Percentiles rank a stretch among this genome's conserved stretches.
Evolutionary conservation across 2,329 filamentous ascomycete genomes (phyloP).

Genomic region (Ophiocordyceps camponoti-saundersi): DNA sequence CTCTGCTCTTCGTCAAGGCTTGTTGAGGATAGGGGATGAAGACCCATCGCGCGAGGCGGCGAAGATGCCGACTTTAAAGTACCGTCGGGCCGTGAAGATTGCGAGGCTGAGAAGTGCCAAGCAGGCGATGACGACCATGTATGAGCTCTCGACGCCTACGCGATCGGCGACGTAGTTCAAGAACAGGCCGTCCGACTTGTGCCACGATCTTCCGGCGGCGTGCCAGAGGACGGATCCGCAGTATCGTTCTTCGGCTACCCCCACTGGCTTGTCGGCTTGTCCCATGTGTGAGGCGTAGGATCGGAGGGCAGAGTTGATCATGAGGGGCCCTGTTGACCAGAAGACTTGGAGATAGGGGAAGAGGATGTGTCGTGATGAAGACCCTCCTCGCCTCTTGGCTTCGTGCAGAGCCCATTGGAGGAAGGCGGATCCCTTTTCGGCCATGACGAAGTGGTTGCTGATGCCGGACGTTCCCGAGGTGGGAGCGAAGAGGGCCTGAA

Average conservation of each 20-base stretch:
- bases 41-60: neutral
- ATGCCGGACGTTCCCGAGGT: slow-evolving; percentile 3
- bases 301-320: slow-evolving; percentile 7
- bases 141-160: neutral
- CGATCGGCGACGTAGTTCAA: slow-evolving; percentile 8
- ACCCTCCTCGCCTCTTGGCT: slow-evolving; percentile 6
- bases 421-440: slow-evolving; percentile 4
- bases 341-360: slow-evolving; percentile 10
- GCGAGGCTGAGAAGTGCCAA: neutral
- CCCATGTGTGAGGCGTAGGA: slow-evolving; percentile 5
- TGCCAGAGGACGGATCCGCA: slow-evolving; percentile 3
- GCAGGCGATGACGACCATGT: neutral
- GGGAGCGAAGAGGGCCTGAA: slow-evolving; percentile 5
- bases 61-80: neutral
- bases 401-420: slow-evolving; percentile 7
- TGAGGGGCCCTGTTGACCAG: slow-evolving; percentile 10
- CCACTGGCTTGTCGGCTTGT: slow-evolving; percentile 2
- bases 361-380: slow-evolving; percentile 3
- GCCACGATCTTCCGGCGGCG: slow-evolving; percentile 9
- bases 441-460: slow-evolving; percentile 12
- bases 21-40: neutral
- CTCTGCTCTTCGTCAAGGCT: neutral
- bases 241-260: slow-evolving; percentile 5
- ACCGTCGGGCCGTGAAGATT: neutral
- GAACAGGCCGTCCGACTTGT: slow-evolving; percentile 6